phyloP scores from a whole-genome alignment of 331 rosid genomes.

The Ulmus americana region DNA sequence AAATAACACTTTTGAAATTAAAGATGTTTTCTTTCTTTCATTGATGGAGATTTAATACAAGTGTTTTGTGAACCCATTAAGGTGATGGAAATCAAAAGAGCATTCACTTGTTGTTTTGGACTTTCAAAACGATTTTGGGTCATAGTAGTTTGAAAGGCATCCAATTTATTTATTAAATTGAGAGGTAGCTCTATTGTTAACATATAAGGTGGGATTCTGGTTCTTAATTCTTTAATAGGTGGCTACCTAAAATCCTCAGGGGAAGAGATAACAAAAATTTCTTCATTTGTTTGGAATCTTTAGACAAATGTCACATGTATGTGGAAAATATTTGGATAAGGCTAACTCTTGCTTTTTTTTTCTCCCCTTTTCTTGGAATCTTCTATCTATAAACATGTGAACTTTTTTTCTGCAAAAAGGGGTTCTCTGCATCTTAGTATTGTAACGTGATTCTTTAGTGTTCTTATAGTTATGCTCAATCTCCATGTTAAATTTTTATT shows the following conservation, averaged over 20 bases:
- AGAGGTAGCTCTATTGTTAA: not conserved
- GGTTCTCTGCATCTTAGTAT: not conserved
- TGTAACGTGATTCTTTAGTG: not conserved
- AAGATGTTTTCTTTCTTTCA: not conserved
- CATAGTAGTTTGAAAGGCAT: not conserved
- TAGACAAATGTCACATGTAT: not conserved
- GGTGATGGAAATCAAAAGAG: not conserved
- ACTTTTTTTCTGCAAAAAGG: not conserved
- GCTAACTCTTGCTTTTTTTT: not conserved
- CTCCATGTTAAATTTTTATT: not conserved
- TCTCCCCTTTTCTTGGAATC: constrained; percentile 3
- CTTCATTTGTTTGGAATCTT: not conserved
- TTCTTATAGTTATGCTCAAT: not conserved
- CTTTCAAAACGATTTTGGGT: no score
- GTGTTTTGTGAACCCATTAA: not conserved
- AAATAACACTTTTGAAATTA: not conserved
- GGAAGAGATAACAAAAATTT: not conserved
- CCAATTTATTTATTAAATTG: not conserved
- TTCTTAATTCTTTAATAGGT: not conserved
- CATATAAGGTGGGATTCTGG: not conserved
- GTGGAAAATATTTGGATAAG: not conserved
- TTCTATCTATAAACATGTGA: not conserved
- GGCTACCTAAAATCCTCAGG: not conserved
- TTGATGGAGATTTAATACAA: not conserved
- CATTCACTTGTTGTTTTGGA: not conserved